phyloP scores from a whole-genome alignment of 2,329 filamentous ascomycete species.

The Diaporthe destruens region DNA sequence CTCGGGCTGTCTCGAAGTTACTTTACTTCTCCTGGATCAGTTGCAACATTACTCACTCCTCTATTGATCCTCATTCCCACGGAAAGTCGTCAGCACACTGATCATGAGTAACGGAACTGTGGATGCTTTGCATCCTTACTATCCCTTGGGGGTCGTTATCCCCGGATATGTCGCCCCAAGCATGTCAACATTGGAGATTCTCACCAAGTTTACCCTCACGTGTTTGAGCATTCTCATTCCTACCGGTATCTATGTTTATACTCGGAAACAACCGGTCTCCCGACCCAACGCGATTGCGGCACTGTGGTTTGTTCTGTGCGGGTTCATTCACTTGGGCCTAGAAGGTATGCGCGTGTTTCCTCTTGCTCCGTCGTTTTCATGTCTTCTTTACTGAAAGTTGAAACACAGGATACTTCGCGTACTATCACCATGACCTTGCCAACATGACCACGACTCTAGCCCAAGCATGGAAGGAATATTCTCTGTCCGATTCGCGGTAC shows the following conservation, averaged over 20 bases:
- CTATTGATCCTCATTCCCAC: not conserved
- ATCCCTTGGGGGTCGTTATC: slow-evolving; percentile 74
- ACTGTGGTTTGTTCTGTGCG: slow-evolving; percentile 83
- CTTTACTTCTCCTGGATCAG: not conserved
- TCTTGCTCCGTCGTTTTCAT: not conserved
- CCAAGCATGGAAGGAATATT: slow-evolving; percentile 71
- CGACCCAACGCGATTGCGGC: slow-evolving; percentile 69
- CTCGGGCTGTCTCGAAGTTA: not conserved
- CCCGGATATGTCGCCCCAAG: slow-evolving; percentile 76
- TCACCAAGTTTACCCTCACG: slow-evolving; percentile 69
- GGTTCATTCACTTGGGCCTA: slow-evolving; percentile 59
- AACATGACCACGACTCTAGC: slow-evolving; percentile 59
- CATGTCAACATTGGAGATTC: slow-evolving; percentile 68
- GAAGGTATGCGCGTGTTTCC: slow-evolving; percentile 51
- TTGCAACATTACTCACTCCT: not conserved
- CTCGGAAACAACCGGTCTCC: slow-evolving; percentile 59
- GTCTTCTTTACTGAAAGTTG: slow-evolving; percentile 32
- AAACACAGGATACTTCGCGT: slow-evolving; percentile 61
- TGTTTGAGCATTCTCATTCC: slow-evolving; percentile 66
- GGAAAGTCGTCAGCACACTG: not conserved
- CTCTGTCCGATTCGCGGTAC: slow-evolving; percentile 68
- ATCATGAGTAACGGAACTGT: not conserved
- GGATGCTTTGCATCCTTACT: slow-evolving; percentile 72
- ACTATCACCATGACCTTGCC: slow-evolving; percentile 58
- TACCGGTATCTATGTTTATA: not conserved